Percentiles rank a stretch among this genome's conserved stretches.
These are phyloP conservation scores for Miscanthus lutarioriparius DNA, from an alignment of 176 grass and related monocot genomes.

Conservation along the genomic window DNA sequence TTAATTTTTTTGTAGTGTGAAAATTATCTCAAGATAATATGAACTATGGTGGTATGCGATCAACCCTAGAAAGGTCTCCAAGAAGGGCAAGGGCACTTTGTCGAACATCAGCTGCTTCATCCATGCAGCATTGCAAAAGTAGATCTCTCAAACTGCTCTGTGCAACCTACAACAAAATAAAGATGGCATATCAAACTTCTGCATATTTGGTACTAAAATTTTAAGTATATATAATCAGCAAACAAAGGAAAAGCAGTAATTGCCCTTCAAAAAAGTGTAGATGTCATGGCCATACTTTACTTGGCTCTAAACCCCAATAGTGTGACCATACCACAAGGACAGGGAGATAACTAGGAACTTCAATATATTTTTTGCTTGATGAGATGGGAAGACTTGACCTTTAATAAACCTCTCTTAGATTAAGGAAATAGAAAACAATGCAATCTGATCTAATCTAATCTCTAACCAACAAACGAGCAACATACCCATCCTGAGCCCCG, in stretches of 20 bases:
- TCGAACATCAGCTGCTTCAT: conserved; percentile 86
- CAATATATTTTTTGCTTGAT: neutral
- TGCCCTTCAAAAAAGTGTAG: neutral
- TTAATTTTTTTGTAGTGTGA: neutral
- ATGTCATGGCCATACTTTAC: neutral
- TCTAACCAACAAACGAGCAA: neutral
- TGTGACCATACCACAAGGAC: neutral
- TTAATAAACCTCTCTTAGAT: neutral
- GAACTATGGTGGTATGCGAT: conserved; percentile 26
- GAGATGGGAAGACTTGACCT: neutral
- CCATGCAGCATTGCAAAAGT: conserved; percentile 93
- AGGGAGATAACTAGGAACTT: neutral
- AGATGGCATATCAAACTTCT: conserved; percentile 25
- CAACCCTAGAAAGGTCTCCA: conserved; percentile 93
- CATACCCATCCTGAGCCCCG: neutral
- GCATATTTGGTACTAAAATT: conserved; percentile 13
- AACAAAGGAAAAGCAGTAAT: neutral
- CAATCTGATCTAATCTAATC: neutral
- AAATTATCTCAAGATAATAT: neutral
- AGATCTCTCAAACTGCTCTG: conserved; percentile 85
- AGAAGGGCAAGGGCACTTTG: conserved; percentile 95
- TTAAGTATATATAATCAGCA: conserved; percentile 23
- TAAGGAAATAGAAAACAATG: neutral
- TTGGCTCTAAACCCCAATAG: neutral
- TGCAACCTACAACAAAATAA: conserved; percentile 61